Evolutionary conservation across 495 filamentous ascomycete genomes (phyloP).

Genomic region (Hyaloscypha bicolor): DNA sequence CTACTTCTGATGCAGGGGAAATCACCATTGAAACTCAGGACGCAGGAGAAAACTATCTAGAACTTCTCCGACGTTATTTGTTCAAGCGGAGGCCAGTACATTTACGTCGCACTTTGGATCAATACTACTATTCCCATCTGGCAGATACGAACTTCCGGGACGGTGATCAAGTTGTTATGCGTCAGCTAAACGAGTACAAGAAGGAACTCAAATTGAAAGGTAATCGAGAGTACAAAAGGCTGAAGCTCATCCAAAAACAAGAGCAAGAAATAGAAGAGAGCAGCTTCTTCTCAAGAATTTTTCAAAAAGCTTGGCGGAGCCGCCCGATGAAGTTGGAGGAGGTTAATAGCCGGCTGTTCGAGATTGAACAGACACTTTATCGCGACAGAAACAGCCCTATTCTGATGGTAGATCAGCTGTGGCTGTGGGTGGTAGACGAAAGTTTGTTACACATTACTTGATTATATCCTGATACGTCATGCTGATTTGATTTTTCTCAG

Average conservation of each 20-base stretch:
- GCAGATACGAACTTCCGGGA: slow-evolving; percentile 10
- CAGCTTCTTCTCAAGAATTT: slow-evolving; percentile 9
- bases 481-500: slow-evolving; percentile 9
- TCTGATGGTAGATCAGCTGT: slow-evolving; percentile 18
- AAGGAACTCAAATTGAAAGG: slow-evolving; percentile 4
- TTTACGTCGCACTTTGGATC: slow-evolving; percentile 16
- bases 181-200: background rate
- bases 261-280: background rate
- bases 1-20: background rate
- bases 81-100: slow-evolving; percentile 9
- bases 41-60: background rate
- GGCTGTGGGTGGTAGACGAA: slow-evolving; percentile 18
- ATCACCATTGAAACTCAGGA: background rate
- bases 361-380: slow-evolving; percentile 5
- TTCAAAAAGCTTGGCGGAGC: slow-evolving; percentile 7
- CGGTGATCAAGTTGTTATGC: slow-evolving; percentile 11
- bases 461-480: background rate
- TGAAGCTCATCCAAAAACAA: background rate
- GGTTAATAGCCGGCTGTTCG: slow-evolving; percentile 1
- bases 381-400: slow-evolving; percentile 9
- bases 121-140: slow-evolving; percentile 13
- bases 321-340: slow-evolving; percentile 4
- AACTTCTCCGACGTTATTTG: slow-evolving; percentile 12
- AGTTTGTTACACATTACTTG: background rate
- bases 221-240: background rate